Percentiles rank a stretch among this genome's conserved stretches.
phyloP scores from a whole-genome alignment of 805 yeast species.

The Cyberlindnera subsufficiens region DNA sequence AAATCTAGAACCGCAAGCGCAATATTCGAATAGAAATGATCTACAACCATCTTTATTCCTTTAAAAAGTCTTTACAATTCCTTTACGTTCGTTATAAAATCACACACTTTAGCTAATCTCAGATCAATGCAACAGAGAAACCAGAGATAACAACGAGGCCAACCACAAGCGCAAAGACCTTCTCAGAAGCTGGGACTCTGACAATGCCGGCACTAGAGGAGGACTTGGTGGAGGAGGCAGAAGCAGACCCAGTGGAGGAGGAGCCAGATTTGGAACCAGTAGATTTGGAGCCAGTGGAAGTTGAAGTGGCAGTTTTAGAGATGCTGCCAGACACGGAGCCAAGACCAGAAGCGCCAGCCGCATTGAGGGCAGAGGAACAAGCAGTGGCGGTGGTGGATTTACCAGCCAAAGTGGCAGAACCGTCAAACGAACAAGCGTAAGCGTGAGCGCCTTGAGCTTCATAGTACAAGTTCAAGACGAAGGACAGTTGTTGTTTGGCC shows the following conservation, averaged over 20 bases:
- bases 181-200: constrained; percentile 26
- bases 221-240: constrained; percentile 21
- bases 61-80: too few species aligned
- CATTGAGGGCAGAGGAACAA: constrained; percentile 50
- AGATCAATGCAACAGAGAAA: constrained; percentile 31
- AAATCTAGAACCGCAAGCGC: constrained; percentile 1
- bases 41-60: too few species aligned
- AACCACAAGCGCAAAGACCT: constrained; percentile 25
- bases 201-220: constrained; percentile 19
- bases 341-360: constrained; percentile 69
- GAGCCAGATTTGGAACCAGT: constrained; percentile 8
- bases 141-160: constrained; percentile 31
- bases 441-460: constrained; percentile 33
- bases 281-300: constrained; percentile 7
- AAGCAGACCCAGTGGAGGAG: constrained; percentile 2
- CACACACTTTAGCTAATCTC: constrained; percentile 1
- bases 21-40: too few species aligned
- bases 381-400: constrained; percentile 44
- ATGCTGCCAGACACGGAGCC: constrained; percentile 43
- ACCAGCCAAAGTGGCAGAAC: constrained; percentile 51
- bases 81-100: too few species aligned
- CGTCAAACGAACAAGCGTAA: constrained; percentile 62
- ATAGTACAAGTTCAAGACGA: constrained; percentile 61
- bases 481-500: constrained; percentile 58
- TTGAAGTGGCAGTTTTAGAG: constrained; percentile 10